A percentile compares a stretch with the other conserved stretches of the same genome.
These are phyloP conservation scores for Aschersonia sp. DNA, from an alignment of 2,329 filamentous ascomycete genomes.

Conservation along the genomic window DNA sequence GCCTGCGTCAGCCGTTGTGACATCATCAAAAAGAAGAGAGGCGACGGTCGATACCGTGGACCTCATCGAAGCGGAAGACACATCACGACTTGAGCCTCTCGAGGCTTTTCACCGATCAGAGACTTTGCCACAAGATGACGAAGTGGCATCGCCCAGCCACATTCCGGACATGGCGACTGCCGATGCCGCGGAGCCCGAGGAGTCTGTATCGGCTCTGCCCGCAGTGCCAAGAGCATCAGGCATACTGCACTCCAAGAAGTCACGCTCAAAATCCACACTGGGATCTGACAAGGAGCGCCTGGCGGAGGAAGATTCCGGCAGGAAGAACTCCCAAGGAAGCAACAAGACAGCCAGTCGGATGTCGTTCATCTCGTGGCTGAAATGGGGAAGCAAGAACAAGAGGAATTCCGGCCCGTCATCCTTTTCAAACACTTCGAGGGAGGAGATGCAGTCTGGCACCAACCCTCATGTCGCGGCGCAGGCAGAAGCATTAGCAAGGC, in stretches of 20 bases:
- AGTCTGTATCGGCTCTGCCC: constrained; percentile 9
- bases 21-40: constrained; percentile 35
- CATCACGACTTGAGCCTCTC: constrained; percentile 9
- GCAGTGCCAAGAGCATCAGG: constrained; percentile 16
- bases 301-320: constrained; percentile 33
- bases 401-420: constrained; percentile 49
- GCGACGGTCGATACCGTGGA: constrained; percentile 9
- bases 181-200: constrained; percentile 6
- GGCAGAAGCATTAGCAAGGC: constrained; percentile 17
- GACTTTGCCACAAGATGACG: constrained; percentile 7
- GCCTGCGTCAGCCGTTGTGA: constrained; percentile 37
- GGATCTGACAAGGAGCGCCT: constrained; percentile 23
- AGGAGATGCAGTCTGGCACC: constrained; percentile 50
- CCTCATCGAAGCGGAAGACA: constrained; percentile 10
- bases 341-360: constrained; percentile 22
- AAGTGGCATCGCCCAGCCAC: background rate
- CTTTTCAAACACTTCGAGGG: constrained; percentile 84
- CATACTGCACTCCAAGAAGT: constrained; percentile 30
- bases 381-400: constrained; percentile 47
- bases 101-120: constrained; percentile 17
- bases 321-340: constrained; percentile 41
- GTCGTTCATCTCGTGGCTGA: constrained; percentile 63
- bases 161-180: background rate
- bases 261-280: constrained; percentile 34
- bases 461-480: constrained; percentile 11